Conservation (phyloP, 805 yeast genomes). For the Ogataea methanolica region DNA sequence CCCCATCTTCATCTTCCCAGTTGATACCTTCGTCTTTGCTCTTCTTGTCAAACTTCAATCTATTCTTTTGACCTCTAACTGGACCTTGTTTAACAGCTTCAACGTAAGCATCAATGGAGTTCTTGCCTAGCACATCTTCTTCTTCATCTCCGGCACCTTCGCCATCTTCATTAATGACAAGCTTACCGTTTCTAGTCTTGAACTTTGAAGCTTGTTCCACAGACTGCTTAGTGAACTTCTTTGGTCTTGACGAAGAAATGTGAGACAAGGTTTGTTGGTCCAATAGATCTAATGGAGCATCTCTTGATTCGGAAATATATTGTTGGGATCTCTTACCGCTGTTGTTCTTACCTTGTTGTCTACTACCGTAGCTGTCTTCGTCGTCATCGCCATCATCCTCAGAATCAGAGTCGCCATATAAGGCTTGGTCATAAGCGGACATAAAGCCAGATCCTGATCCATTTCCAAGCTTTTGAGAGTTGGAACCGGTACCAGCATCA, state of each 20-base stretch:
- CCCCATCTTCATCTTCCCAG: slow-evolving; percentile 36
- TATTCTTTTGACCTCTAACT: slow-evolving; percentile 87
- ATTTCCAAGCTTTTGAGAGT: slow-evolving; percentile 17
- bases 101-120: slow-evolving; percentile 84
- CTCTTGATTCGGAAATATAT: slow-evolving; percentile 69
- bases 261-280: slow-evolving; percentile 82
- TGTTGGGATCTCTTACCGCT: slow-evolving; percentile 39
- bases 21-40: slow-evolving; percentile 51
- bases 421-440: slow-evolving; percentile 90
- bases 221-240: slow-evolving; percentile 44
- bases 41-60: slow-evolving; percentile 67
- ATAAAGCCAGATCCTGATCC: slow-evolving; percentile 41
- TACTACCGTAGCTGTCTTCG: slow-evolving; percentile 15
- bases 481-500: slow-evolving; percentile 10
- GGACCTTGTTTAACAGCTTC: slow-evolving; percentile 95
- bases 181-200: slow-evolving; percentile 60
- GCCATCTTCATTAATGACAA: slow-evolving; percentile 55
- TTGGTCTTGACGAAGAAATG: slow-evolving; percentile 84
- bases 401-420: slow-evolving; percentile 58
- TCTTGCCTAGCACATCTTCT: slow-evolving; percentile 35
- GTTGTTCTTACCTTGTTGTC: slow-evolving; percentile 10
- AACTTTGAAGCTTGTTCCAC: slow-evolving; percentile 35
- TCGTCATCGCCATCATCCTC: slow-evolving; percentile 41
- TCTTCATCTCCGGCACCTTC: slow-evolving; percentile 42
- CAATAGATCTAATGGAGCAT: slow-evolving; percentile 79